phyloP scores from a whole-genome alignment of 768 basidiomycete genomes.

The Termitomyces heimii region DNA sequence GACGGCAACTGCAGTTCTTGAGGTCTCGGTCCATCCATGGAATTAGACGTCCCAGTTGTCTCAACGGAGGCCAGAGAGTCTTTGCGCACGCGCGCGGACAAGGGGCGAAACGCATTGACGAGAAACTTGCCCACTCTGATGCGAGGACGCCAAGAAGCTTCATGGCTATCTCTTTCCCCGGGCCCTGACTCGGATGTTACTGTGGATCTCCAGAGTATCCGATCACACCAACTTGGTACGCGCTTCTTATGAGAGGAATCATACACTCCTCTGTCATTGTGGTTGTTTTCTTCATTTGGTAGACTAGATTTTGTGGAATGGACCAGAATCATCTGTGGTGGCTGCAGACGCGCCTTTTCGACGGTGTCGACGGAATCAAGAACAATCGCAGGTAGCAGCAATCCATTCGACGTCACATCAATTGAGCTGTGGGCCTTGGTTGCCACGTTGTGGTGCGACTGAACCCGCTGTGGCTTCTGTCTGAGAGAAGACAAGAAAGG shows the following conservation, averaged over 20 bases:
- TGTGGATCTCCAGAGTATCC: slow-evolving; percentile 79
- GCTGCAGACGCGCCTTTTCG: slow-evolving; percentile 16
- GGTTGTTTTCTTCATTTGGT: slow-evolving; percentile 29
- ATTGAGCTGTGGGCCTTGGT: slow-evolving; percentile 8
- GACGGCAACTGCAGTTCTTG: slow-evolving; percentile 7
- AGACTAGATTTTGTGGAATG: slow-evolving; percentile 30
- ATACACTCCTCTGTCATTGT: slow-evolving; percentile 58
- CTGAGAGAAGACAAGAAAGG: slow-evolving; percentile 34
- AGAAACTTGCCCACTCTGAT: slow-evolving; percentile 50
- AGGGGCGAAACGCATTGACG: slow-evolving; percentile 45
- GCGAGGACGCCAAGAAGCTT: slow-evolving; percentile 25
- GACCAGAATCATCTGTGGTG: slow-evolving; percentile 23
- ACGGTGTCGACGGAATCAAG: slow-evolving; percentile 14
- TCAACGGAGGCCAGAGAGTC: slow-evolving; percentile 30
- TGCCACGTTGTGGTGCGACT: not conserved
- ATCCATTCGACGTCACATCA: slow-evolving; percentile 8
- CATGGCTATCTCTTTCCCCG: slow-evolving; percentile 26
- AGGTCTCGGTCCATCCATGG: slow-evolving; percentile 13
- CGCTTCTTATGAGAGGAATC: slow-evolving; percentile 78
- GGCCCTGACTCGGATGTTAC: slow-evolving; percentile 39
- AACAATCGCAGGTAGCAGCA: not conserved
- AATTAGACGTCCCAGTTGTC: slow-evolving; percentile 13
- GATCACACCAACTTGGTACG: slow-evolving; percentile 87
- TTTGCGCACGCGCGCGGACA: slow-evolving; percentile 29
- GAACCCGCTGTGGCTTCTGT: not conserved